Evolutionary conservation across 1,284 basidiomycete species (phyloP), one percentile per base, ranked within the genome.

Genomic region (Boletus semigastroideus): DNA sequence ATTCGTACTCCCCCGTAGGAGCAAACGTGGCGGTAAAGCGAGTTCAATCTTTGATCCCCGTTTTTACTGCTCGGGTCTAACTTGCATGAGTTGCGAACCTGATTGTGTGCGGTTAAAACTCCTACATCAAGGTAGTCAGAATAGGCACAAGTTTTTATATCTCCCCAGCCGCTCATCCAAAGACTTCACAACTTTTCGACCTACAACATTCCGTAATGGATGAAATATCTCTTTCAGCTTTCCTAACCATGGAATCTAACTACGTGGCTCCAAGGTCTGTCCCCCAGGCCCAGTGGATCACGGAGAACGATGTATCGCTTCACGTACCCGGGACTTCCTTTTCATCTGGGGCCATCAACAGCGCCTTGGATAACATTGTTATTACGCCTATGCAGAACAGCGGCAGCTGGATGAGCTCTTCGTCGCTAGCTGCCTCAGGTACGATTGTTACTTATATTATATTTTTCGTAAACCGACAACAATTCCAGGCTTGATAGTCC

Each of bases 331-430:
- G 7, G 13, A n/a, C 46, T 14, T 37, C 30, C 27, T 2, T 42
- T 30, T 22, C 46, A 7, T 38, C 13, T 12, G 25, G 31, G 6
- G 20, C 39, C 9, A 40, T 25, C 22, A 17, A 4, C n/a, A 20
- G 31, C 37, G 19, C 31, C 14, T 13, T 16, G 9, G 17, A 54
- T 11, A 31, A 36, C 4, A 13, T n/a, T 20, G 11, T 17, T 20
- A 36, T n/a, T n/a, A 7, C 28, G 30, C 36, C 40, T 27, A 8
- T 39, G 22, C 56, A 20, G 4, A 6, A 22, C 12, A 36, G 46
- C 28, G 36, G 22, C 22, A 37, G 5, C 25, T 57, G 56, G 52
- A 20, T 7, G 22, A 40, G 42, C 33, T 34, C 56, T 39, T 51
- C 44, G 22, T 34, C 37, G 1, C 17, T 12, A 17, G 22, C 28